Conservation (phyloP, 1,284 basidiomycete species). For the Melampsora larici-populina region DNA sequence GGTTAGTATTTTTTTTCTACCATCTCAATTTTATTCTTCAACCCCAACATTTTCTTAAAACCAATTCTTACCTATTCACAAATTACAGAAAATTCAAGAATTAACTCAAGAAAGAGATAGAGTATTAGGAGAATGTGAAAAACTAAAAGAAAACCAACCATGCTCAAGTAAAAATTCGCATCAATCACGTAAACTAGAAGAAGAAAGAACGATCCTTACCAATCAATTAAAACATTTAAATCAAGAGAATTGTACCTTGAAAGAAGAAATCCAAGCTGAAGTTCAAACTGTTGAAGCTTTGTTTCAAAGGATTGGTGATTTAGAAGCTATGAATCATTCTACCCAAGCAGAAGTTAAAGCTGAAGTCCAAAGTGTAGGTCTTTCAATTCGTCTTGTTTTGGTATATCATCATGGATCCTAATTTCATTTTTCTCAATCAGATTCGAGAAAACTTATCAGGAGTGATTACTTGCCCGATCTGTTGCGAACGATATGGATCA, state of each 20-base stretch:
- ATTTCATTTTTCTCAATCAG: constrained; percentile 1
- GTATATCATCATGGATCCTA: neutral
- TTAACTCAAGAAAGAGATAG: constrained; percentile 24
- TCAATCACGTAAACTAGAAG: constrained; percentile 12
- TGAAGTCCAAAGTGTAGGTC: constrained; percentile 18
- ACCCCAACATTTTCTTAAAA: neutral
- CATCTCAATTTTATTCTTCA: neutral
- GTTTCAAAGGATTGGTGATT: constrained; percentile 10
- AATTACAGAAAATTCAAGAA: constrained; percentile 25
- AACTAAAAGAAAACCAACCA: neutral
- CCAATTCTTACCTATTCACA: neutral
- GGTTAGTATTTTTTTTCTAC: neutral
- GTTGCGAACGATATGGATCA: constrained; percentile 36
- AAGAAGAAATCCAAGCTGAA: constrained; percentile 25
- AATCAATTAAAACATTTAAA: constrained; percentile 11
- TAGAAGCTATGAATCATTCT: neutral
- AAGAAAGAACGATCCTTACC: neutral
- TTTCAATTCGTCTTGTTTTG: neutral
- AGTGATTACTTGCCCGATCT: constrained; percentile 37
- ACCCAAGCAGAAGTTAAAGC: neutral
- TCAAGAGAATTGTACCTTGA: constrained; percentile 7
- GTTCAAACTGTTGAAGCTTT: constrained; percentile 15
- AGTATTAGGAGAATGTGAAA: neutral
- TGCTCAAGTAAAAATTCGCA: neutral
- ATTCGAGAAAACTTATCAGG: constrained; percentile 31